A percentile compares a stretch with the other conserved stretches of the same genome.
Conservation (phyloP, 2,329 filamentous ascomycete species). For the Aspergillus arachidicola region DNA sequence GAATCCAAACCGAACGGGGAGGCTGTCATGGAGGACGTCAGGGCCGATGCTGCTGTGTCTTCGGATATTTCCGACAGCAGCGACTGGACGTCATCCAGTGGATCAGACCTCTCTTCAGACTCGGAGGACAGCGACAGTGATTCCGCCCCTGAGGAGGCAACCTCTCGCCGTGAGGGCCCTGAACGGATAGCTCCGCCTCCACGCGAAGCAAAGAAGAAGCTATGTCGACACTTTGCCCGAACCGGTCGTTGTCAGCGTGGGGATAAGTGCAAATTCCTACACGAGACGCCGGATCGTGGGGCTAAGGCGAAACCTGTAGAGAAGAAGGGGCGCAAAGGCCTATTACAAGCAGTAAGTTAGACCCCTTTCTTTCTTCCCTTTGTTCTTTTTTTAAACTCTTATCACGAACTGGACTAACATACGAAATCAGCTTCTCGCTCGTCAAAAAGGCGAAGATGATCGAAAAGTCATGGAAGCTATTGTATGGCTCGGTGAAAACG, state of each 20-base stretch:
- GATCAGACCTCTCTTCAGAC: constrained; percentile 31
- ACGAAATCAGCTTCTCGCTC: constrained; percentile 42
- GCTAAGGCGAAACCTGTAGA: constrained; percentile 31
- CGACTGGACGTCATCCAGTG: constrained; percentile 45
- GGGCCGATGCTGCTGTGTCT: constrained; percentile 12
- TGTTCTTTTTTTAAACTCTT: background rate
- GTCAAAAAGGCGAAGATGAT: constrained; percentile 46
- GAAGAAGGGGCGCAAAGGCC: constrained; percentile 41
- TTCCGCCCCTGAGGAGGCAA: constrained; percentile 45
- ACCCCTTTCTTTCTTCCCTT: background rate
- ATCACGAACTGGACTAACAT: background rate
- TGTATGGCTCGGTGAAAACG: constrained; percentile 44
- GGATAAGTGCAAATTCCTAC: constrained; percentile 44
- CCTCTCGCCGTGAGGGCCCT: constrained; percentile 43
- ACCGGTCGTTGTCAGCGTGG: constrained; percentile 47
- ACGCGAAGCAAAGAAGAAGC: constrained; percentile 34
- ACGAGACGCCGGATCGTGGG: constrained; percentile 38
- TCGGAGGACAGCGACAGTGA: constrained; percentile 33
- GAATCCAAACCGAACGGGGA: constrained; percentile 2
- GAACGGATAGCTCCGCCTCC: constrained; percentile 43
- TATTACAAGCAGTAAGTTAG: constrained; percentile 46
- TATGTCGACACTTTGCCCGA: constrained; percentile 46
- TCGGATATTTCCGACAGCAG: constrained; percentile 28
- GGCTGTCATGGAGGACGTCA: constrained; percentile 3
- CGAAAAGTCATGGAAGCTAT: constrained; percentile 47